Conservation (phyloP, 345 rosid species). For the Linum usitatissimum region DNA sequence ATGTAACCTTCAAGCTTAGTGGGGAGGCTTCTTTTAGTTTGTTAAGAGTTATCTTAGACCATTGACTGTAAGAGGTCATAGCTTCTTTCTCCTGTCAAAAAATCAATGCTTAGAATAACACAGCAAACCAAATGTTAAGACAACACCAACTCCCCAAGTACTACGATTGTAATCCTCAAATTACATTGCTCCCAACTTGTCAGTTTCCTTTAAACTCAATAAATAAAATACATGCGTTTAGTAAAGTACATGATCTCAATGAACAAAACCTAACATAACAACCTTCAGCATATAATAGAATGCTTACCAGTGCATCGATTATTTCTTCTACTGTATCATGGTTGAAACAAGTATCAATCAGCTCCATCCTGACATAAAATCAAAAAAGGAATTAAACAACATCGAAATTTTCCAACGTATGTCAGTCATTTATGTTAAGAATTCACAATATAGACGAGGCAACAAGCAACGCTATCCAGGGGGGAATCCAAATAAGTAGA, state of each 20-base stretch:
- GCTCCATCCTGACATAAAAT: constrained; percentile 47
- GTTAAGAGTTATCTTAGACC: constrained; percentile 45
- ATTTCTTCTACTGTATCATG: constrained; percentile 87
- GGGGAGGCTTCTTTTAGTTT: constrained; percentile 84
- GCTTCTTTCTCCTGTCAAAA: constrained; percentile 50
- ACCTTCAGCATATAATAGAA: constrained; percentile 1
- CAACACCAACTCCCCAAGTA: not conserved
- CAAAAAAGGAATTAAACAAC: not conserved
- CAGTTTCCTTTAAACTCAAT: not conserved
- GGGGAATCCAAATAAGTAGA: not conserved
- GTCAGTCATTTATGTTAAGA: not conserved
- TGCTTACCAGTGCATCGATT: constrained; percentile 62
- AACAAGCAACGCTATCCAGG: not conserved
- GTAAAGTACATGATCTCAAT: not conserved
- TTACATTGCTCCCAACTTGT: too few species aligned
- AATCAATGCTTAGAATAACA: not conserved
- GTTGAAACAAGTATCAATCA: constrained; percentile 70
- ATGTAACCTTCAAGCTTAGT: constrained; percentile 71
- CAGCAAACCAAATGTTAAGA: not conserved
- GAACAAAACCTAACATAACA: not conserved
- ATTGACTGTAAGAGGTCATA: constrained; percentile 39
- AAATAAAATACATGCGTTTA: not conserved
- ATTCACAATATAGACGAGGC: not conserved
- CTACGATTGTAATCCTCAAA: not conserved
- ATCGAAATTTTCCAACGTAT: not conserved